Evolutionary conservation across 2,329 filamentous ascomycete genomes (phyloP), one percentile per base, ranked within the genome.

Genomic region (Fusarium caatingaense): DNA sequence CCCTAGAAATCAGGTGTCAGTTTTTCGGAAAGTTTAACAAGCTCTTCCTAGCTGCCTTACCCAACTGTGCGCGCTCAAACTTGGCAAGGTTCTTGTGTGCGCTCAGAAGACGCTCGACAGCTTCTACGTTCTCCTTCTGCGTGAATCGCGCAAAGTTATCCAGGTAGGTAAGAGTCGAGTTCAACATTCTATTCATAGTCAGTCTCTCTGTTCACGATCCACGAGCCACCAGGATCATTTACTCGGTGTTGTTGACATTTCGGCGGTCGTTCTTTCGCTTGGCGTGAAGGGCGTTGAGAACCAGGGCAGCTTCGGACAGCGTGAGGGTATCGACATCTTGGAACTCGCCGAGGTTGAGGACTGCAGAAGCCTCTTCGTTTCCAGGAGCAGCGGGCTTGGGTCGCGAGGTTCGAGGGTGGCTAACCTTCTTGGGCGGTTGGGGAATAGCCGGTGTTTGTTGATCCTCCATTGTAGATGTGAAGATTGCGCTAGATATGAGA

Each of bases 61-160:
- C 95, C 69, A 98, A 86, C 83, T 98, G 93, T 46, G 93, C 94
- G 76, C 93, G 89, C 86, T 99, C 96, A 79, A 98, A 98, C 79
- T 94, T 92, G 76, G 93, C 92, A 74, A 99, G 84, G 78, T 93
- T 89, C 69, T 89, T 89, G 77, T 93, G 92, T 62, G 91, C 88
- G 72, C 92, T 92, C 69, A 98, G 87, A 74, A 98, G 84, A 64
- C 93, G 89, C 81, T 97, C 94, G 32, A 98, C 93, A n/a, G 93
- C 93, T 82, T 97, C 93, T 77, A 97, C 92, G 72, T 96, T 96
- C 80, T 97, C 93, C 80, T 95, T 94, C 76, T 94, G 91, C 83
- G 97, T 97, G 87, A 98, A 98, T 37, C 96, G 92, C 20, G 94
- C 92, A 82, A 99, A 99, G 68, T 94, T 90, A 76, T 97, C 94